Evolutionary conservation across 768 basidiomycete species (phyloP), one percentile per base, ranked within the genome.

Genomic region (Sarcodon aspratus): DNA sequence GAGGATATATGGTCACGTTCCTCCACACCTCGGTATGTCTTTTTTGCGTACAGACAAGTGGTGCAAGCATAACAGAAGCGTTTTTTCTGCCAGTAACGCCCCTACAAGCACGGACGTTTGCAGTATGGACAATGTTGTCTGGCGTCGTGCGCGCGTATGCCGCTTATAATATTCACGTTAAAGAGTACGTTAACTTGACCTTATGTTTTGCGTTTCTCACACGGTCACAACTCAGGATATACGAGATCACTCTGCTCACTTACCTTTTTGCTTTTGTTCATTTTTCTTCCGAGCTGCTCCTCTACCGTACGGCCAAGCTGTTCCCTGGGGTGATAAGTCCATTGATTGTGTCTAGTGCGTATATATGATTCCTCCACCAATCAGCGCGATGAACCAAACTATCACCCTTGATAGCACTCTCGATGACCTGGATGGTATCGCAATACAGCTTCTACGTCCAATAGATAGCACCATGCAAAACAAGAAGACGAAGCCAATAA

Each of bases 241-340:
- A 96, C 66, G 85, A 95, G 63, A 82, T 96, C 70, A 77, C 91
- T 6, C 66, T 96, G 51, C 69, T 84, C 59, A 85, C 89, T 35
- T 98, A 95, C 68, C 76, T 92, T 48, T 80, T 97, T 57, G 95
- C 92, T 2, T 85, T 91, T 59, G 77, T 74, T 5, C 95, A 99
- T 68, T 97, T 96, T 62, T 74, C 75, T 36, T 83, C 88, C 13
- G 95, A 99, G 67, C 59, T 87, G 36, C 64, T 92, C 59, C 76
- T 96, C 52, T 99, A 82, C 69, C 74, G 80, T 46, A 83, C 89
- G 2, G 78, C 84, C 35, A 81, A 72, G 44, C 52, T 87, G 44
- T 73, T 72, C 42, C 57, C 67, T 0, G 80, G 80, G 0, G 74
- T 80, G 13, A 55, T 90, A 36, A 79, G 79, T 50, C 88, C 94